Evolutionary conservation across 768 basidiomycete species (phyloP), one percentile per base, ranked within the genome.

Genomic region (Collybia nuda): DNA sequence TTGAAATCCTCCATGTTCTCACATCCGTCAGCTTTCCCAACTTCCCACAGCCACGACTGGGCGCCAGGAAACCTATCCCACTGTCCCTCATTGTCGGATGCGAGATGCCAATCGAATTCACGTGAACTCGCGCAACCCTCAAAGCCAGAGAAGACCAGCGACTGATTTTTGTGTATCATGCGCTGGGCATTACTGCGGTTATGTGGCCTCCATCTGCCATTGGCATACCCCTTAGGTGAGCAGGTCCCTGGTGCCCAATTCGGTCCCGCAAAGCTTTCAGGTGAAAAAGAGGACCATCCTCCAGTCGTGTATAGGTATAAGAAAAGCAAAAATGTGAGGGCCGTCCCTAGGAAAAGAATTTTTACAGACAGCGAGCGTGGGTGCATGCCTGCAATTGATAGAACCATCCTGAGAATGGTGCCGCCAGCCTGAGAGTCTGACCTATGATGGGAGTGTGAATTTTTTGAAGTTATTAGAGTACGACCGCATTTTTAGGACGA

Each of bases 61-160:
- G 78, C 80, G 1, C 56, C 61, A 0, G 84, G 84, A 53, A 82
- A 85, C 48, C 82, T 69, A 50, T 74, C 70, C 67, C 69, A 83
- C 23, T 72, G 69, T 9, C 71, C 70, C 44, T 67, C 57, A 17
- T 67, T 71, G 64, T 85, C 82, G 0, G 77, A 62, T 6, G 73
- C 83, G 21, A 87, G 68, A 61, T 87, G 85, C 85, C 84, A 86
- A 50, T 67, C 67, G 55, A 75, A 78, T 63, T 86, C 85, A 47
- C 84, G 72, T 48, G 78, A 76, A 56, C 79, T 79, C 17, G 85
- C 84, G 54, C 85, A 86, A 24, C 82, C 82, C 48, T 76, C 67
- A 29, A 84, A 76, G 5, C 83, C 83, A n/a, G 78, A 71, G 55
- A 85, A 78, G 3, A 52, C 60, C 40, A 82, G 63, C 6, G 73